A percentile compares a stretch with the other conserved stretches of the same genome.
These are phyloP conservation scores for Chytriomyces hyalinus DNA, from an alignment of 192 early-diverging fungal species.

Conservation along the genomic window DNA sequence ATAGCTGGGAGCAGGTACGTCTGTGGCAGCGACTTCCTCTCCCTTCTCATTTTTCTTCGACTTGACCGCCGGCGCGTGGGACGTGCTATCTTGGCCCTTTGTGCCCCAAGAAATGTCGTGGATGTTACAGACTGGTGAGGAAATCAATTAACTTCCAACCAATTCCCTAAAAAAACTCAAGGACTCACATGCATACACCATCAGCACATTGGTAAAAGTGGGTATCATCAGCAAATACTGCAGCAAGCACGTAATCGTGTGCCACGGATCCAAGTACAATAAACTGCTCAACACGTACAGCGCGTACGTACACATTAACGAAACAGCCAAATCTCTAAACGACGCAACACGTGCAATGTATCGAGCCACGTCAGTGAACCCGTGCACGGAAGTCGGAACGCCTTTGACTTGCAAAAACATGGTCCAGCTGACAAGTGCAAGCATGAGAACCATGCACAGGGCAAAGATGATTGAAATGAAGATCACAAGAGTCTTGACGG, in stretches of 20 bases:
- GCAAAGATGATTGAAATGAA: conserved; percentile 52
- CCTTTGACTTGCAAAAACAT: conserved; percentile 20
- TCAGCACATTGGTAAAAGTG: conserved; percentile 56
- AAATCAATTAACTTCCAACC: neutral
- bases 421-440: conserved; percentile 49
- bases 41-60: conserved; percentile 30
- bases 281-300: conserved; percentile 54
- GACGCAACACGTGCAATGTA: conserved; percentile 37
- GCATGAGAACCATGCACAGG: conserved; percentile 51
- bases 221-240: conserved; percentile 57
- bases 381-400: conserved; percentile 30
- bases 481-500: conserved; percentile 46
- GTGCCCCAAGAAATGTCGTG: conserved; percentile 67
- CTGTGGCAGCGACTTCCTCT: conserved; percentile 14
- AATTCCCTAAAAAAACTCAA: neutral
- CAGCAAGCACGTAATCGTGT: conserved; percentile 53
- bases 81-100: conserved; percentile 60
- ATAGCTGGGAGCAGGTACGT: conserved; percentile 12
- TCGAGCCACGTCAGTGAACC: conserved; percentile 12
- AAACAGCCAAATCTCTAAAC: conserved; percentile 52
- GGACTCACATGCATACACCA: conserved; percentile 55
- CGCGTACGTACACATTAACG: conserved; percentile 53
- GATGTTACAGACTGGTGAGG: conserved; percentile 52
- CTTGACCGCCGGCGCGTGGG: conserved; percentile 26
- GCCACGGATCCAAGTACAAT: conserved; percentile 61